Base-by-base conservation (phyloP, 2,329 filamentous ascomycete genomes). In the Aureobasidium namibiae region DNA sequence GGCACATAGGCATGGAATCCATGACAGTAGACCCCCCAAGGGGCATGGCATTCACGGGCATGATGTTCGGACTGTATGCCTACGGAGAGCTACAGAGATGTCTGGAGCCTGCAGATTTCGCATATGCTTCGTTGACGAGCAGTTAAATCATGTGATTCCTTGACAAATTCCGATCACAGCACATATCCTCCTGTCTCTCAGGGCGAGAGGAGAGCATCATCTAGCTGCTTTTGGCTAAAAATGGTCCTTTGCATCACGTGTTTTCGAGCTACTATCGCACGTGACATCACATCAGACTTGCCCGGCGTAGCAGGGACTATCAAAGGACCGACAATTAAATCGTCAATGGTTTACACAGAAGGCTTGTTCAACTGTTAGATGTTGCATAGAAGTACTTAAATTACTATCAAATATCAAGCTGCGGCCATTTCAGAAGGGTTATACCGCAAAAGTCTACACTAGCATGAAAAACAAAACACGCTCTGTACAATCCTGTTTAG, bases 31-130 rank as follows among this genome's bases (percentile, higher is more conserved):
- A 68, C 34, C 72, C 75, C 2, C 69, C 69, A 0, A 66, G 76
- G 10, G 76, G 76, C 0, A 69, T 69, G 18, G 66, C 72, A 1
- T 78, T 77, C 34, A 76, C 75, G 1, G 76, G 76, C 0, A 73
- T 75, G 67, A 76, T 78, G 75, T 63, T 78, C 49, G 76, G 76
- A 0, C n/a, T 78, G 13, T 78, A 78, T 64, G 67, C 73, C 1
- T 76, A 74, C 63, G 76, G 74, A 4, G 70, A 75, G 41, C 63
- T 71, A 18, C 71, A 78, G 56, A 66, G 69, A 18, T 75, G 72
- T 36, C 64, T 75, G 8, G 65, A 63, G 3, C 75, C 75, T 1
- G 76, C 76, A 0, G 74, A 77, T 53, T 78, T 78, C 62, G 48
- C 24, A 9, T 61, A 31, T 36, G 56, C 60, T 61, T 26, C 31